Conservation (phyloP, 805 yeast species). For the Geotrichum ghanense region DNA sequence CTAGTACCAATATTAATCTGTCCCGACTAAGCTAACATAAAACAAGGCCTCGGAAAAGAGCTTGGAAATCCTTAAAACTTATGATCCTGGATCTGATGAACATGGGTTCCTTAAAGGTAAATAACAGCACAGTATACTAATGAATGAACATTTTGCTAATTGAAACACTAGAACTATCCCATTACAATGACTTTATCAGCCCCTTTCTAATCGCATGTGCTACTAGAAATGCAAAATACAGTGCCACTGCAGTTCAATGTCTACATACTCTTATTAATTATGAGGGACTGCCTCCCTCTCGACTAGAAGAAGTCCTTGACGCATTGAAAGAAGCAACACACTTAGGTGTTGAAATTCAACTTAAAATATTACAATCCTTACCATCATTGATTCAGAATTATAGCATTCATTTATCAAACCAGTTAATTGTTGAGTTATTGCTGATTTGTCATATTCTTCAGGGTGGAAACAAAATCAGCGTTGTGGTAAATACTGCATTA, state of each 20-base stretch:
- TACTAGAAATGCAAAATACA: conserved; percentile 62
- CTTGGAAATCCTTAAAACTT: conserved; percentile 32
- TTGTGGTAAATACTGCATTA: conserved; percentile 80
- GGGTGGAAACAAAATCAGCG: conserved; percentile 53
- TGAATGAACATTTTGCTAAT: neutral
- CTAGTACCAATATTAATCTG: conserved; percentile 1
- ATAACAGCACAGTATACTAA: too few species aligned
- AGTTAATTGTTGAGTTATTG: conserved; percentile 45
- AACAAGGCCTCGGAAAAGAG: conserved; percentile 38
- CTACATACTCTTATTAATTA: conserved; percentile 48
- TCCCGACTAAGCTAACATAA: conserved; percentile 10
- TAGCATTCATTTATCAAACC: conserved; percentile 41
- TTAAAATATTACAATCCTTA: conserved; percentile 72
- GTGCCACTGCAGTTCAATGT: conserved; percentile 60
- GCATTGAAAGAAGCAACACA: conserved; percentile 65
- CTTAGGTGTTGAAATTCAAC: conserved; percentile 69
- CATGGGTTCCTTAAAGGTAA: conserved; percentile 15
- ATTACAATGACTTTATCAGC: conserved; percentile 41
- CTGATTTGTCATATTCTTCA: conserved; percentile 65
- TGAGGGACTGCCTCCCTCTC: conserved; percentile 42
- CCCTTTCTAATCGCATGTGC: conserved; percentile 69
- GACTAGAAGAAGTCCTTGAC: conserved; percentile 44
- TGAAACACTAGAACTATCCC: conserved; percentile 24
- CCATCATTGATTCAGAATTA: conserved; percentile 66
- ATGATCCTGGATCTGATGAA: conserved; percentile 18